These are phyloP conservation scores for Corymbia citriodora DNA, from an alignment of 441 rosid species.

Conservation along the genomic window DNA sequence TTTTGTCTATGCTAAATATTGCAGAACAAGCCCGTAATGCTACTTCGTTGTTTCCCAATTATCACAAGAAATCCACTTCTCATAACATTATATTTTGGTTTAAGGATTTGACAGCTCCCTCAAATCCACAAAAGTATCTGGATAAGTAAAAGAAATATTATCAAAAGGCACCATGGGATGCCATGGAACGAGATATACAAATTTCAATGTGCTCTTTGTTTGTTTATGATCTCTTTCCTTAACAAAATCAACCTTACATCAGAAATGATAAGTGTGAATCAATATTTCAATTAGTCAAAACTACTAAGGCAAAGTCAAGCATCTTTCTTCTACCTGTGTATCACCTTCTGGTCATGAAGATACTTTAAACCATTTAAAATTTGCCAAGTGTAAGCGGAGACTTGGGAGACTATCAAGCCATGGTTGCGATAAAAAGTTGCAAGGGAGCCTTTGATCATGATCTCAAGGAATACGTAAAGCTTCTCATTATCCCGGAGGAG, in stretches of 20 bases:
- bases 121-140: not conserved
- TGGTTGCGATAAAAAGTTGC: not conserved
- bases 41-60: not conserved
- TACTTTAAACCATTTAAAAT: constrained; percentile 2
- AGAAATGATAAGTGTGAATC: not conserved
- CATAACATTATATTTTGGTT: not conserved
- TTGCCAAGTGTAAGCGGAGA: constrained; percentile 13
- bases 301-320: not conserved
- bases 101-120: not conserved
- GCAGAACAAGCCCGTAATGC: not conserved
- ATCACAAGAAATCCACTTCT: not conserved
- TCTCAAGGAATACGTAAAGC: constrained; percentile 9
- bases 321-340: not conserved
- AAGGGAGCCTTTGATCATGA: not conserved
- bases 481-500: constrained; percentile 1
- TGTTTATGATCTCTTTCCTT: not conserved
- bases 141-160: not conserved
- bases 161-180: not conserved
- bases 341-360: not conserved
- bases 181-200: not conserved
- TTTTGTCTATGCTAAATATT: not conserved
- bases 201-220: not conserved
- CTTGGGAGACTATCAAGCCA: not conserved
- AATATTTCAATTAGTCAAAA: no score
- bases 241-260: not conserved